Percentiles rank a stretch among this genome's conserved stretches.
Evolutionary conservation across 208 protist genomes (phyloP).

Genomic region (Entamoeba moshkovskii): DNA sequence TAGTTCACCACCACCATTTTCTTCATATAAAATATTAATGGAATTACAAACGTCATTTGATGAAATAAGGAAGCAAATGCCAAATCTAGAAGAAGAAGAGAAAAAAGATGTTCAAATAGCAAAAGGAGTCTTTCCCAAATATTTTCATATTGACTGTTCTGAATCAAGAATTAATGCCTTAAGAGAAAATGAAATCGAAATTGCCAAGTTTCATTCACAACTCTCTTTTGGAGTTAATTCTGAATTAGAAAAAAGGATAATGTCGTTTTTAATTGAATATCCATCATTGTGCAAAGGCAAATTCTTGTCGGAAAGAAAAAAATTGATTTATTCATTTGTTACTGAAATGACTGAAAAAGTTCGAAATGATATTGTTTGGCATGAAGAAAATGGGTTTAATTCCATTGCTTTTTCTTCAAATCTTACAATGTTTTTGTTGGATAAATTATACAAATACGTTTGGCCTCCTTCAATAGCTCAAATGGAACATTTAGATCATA

Average conservation of each 20-base stretch:
- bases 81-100: neutral
- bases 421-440: neutral
- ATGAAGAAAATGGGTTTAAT: neutral
- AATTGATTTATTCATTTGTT: neutral
- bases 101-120: neutral
- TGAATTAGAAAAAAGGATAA: neutral
- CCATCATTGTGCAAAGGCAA: neutral
- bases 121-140: neutral
- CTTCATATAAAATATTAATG: neutral
- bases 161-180: neutral
- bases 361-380: neutral
- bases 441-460: neutral
- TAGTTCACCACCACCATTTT: neutral
- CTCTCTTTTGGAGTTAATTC: neutral
- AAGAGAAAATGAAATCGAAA: neutral
- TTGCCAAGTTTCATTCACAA: neutral
- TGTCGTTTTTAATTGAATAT: neutral
- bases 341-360: neutral
- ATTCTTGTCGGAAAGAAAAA: neutral
- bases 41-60: neutral
- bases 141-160: neutral
- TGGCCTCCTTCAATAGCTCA: neutral
- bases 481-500: neutral
- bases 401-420: neutral
- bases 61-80: neutral